Conservation (phyloP, 2,329 filamentous ascomycete species). For the Venturiaceae sp. region DNA sequence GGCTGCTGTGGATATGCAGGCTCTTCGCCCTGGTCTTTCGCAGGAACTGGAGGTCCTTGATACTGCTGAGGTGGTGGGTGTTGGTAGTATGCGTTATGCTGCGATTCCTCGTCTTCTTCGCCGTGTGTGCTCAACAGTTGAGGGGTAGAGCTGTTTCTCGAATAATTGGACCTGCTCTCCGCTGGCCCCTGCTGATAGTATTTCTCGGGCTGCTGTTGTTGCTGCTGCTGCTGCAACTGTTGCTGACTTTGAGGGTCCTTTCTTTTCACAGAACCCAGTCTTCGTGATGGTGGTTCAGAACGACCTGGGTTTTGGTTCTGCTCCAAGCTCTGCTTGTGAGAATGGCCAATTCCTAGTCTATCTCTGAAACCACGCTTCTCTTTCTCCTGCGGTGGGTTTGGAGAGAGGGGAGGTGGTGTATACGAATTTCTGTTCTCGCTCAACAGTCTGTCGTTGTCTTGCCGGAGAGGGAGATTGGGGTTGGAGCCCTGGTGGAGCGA, state of each 20-base stretch:
- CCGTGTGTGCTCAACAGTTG: constrained; percentile 17
- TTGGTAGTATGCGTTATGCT: constrained; percentile 18
- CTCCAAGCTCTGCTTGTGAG: constrained; percentile 4
- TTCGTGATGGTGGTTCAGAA: constrained; percentile 16
- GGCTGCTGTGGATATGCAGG: constrained; percentile 3
- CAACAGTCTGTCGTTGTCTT: background rate
- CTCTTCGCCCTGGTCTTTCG: background rate
- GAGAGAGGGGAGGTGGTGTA: constrained; percentile 13
- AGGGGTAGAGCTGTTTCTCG: constrained; percentile 10
- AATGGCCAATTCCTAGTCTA: constrained; percentile 12
- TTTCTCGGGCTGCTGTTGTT: constrained; percentile 17
- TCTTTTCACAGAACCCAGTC: constrained; percentile 24
- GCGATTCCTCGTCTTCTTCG: constrained; percentile 16
- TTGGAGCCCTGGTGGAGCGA: background rate
- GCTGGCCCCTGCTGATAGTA: constrained; percentile 9
- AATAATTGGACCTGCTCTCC: constrained; percentile 10
- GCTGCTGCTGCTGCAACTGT: constrained; percentile 19
- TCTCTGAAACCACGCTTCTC: constrained; percentile 15
- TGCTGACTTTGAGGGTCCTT: constrained; percentile 17
- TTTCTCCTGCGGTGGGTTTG: constrained; percentile 8
- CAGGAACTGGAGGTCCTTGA: constrained; percentile 6
- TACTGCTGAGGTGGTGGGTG: constrained; percentile 22
- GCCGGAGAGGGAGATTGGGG: background rate
- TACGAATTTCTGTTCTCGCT: constrained; percentile 3
- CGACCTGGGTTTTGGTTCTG: background rate